Evolutionary conservation across 1,139 yeast genomes (phyloP).

Genomic region (Protomyces inouyei): DNA sequence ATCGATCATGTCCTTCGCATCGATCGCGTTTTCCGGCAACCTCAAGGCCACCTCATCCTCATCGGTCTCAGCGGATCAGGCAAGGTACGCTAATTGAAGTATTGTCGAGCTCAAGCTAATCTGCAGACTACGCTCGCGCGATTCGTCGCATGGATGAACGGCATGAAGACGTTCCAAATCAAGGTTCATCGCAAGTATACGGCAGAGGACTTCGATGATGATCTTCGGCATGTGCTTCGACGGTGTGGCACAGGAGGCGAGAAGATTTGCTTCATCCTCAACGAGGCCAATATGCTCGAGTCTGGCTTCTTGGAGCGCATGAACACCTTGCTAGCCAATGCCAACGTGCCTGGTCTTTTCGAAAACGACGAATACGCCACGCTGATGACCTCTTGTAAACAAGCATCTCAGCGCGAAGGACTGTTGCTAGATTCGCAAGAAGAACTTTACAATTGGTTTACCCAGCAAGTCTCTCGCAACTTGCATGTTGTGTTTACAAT

Average conservation of each 20-base stretch:
- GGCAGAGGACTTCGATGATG: constrained; percentile 61
- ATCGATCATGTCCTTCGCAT: constrained; percentile 71
- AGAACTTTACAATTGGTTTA: constrained; percentile 73
- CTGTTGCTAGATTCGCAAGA: constrained; percentile 62
- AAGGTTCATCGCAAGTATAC: constrained; percentile 54
- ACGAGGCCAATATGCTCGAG: constrained; percentile 72
- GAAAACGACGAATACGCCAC: constrained; percentile 63
- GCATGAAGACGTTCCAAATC: constrained; percentile 58
- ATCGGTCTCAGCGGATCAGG: constrained; percentile 88
- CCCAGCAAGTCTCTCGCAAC: constrained; percentile 59
- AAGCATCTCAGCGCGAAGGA: constrained; percentile 59
- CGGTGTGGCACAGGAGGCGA: constrained; percentile 55
- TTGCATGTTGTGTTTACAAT: constrained; percentile 81
- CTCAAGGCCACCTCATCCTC: constrained; percentile 84
- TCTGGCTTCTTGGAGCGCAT: constrained; percentile 81
- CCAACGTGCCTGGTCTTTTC: constrained; percentile 87
- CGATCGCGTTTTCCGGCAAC: constrained; percentile 76
- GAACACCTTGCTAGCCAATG: constrained; percentile 87
- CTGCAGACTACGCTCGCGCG: constrained; percentile 55
- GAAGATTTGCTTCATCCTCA: constrained; percentile 66
- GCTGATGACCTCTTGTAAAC: constrained; percentile 55
- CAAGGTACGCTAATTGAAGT: constrained; percentile 40
- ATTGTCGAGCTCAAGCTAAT: not conserved
- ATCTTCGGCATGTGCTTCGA: constrained; percentile 53
- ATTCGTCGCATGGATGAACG: constrained; percentile 92